Evolutionary conservation across 2,329 filamentous ascomycete genomes (phyloP).

Genomic region (Sclerotinia minor): DNA sequence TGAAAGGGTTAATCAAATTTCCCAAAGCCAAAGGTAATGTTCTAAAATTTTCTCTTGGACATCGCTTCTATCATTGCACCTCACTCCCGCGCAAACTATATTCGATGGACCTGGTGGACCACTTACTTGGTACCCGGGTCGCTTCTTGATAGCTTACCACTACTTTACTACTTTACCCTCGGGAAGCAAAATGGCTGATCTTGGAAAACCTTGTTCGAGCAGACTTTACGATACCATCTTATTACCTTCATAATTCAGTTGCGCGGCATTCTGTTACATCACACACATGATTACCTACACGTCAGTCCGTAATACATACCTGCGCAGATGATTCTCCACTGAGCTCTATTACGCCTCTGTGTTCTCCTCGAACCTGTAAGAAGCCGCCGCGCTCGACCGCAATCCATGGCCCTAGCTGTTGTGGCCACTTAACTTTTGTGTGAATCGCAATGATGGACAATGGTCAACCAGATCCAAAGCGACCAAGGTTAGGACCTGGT

Average conservation of each 20-base stretch:
- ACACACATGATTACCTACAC: constrained; percentile 36
- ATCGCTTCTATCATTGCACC: constrained; percentile 5
- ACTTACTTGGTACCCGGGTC: constrained; percentile 14
- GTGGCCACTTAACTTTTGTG: constrained; percentile 45
- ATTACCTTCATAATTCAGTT: constrained; percentile 23
- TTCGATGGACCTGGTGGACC: constrained; percentile 8
- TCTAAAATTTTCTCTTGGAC: constrained; percentile 11
- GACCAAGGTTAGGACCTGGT: constrained; percentile 52
- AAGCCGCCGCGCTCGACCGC: constrained; percentile 40
- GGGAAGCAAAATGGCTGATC: constrained; percentile 18
- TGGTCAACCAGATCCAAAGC: constrained; percentile 59
- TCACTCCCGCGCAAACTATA: constrained; percentile 16
- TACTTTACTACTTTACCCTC: background rate
- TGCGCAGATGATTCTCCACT: constrained; percentile 38
- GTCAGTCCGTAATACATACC: constrained; percentile 37
- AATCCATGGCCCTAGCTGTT: constrained; percentile 44
- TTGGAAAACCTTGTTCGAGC: constrained; percentile 24
- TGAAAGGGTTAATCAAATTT: constrained; percentile 17
- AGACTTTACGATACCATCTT: constrained; percentile 13
- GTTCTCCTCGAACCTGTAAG: constrained; percentile 40
- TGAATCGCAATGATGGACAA: constrained; percentile 54
- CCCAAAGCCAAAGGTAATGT: constrained; percentile 15
- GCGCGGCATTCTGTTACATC: constrained; percentile 32
- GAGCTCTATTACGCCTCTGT: constrained; percentile 34
- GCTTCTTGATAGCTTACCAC: constrained; percentile 1